Percentiles rank a stretch among this genome's conserved stretches.
Conservation (phyloP, 495 filamentous ascomycete genomes). For the Hypoxylon lienhwacheense region DNA sequence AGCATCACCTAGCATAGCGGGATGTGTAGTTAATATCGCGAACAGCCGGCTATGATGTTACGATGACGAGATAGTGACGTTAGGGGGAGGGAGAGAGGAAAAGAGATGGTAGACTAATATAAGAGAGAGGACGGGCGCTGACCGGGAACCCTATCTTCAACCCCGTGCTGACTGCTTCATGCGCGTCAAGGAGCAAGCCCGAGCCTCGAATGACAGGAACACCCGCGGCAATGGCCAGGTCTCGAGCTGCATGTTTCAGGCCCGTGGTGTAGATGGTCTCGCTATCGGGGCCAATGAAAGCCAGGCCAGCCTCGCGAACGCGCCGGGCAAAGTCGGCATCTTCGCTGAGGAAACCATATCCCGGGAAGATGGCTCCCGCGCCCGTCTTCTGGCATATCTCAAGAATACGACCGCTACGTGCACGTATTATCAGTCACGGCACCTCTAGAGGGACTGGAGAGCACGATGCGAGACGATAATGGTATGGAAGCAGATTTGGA, state of each 20-base stretch:
- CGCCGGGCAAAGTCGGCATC: slow-evolving; percentile 59
- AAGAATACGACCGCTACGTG: slow-evolving; percentile 26
- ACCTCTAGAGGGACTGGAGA: no score
- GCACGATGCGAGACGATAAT: no score
- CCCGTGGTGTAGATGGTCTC: slow-evolving; percentile 59
- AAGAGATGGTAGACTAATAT: not conserved
- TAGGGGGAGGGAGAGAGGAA: not conserved
- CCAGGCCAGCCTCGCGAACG: slow-evolving; percentile 52
- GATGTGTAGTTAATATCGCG: not conserved
- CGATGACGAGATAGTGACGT: not conserved
- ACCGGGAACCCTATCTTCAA: slow-evolving; percentile 33
- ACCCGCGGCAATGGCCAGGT: slow-evolving; percentile 14
- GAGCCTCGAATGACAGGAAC: slow-evolving; percentile 32
- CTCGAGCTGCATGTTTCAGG: slow-evolving; percentile 60
- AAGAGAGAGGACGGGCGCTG: not conserved
- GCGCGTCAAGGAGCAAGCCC: slow-evolving; percentile 8
- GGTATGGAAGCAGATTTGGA: not conserved
- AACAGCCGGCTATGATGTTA: not conserved
- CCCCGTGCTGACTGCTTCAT: slow-evolving; percentile 6
- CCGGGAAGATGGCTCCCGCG: slow-evolving; percentile 31
- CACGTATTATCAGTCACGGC: slow-evolving; percentile 9
- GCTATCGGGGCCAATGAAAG: slow-evolving; percentile 57
- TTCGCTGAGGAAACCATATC: slow-evolving; percentile 57
- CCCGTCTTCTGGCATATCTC: slow-evolving; percentile 19
- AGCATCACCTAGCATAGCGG: slow-evolving; percentile 22